Percentiles rank a stretch among this genome's conserved stretches.
These are phyloP conservation scores for Nepenthes gracilis DNA, from an alignment of 148 eudicot genomes.

Conservation along the genomic window DNA sequence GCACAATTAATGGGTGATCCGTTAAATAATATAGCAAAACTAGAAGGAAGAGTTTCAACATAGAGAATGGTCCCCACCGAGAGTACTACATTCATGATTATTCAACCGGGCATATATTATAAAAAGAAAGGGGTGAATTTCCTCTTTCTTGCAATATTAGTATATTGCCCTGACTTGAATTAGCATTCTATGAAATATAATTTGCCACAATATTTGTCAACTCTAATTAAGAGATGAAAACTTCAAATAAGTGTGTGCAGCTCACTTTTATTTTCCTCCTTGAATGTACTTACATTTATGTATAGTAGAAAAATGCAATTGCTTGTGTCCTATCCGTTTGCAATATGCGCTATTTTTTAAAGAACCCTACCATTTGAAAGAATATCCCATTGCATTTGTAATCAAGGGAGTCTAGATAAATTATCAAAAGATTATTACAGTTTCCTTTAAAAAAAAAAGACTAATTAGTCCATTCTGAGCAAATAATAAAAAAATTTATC, in stretches of 20 bases:
- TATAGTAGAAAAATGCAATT: conserved; percentile 37
- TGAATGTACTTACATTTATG: conserved; percentile 46
- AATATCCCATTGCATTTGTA: conserved; percentile 24
- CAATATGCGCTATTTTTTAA: conserved; percentile 36
- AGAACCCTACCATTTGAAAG: conserved; percentile 31
- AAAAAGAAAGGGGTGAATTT: too few relatives aligned
- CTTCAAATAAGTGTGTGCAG: neutral
- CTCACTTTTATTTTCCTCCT: too few relatives aligned
- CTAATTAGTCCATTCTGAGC: too few relatives aligned
- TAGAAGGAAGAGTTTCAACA: conserved; percentile 78
- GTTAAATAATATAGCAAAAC: conserved; percentile 84
- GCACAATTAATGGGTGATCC: conserved; percentile 28
- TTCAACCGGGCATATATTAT: conserved; percentile 92
- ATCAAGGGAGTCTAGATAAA: neutral
- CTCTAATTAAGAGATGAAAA: neutral
- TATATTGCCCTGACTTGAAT: conserved; percentile 95
- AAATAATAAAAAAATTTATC: too few relatives aligned
- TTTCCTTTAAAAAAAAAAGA: too few relatives aligned
- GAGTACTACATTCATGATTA: conserved; percentile 77
- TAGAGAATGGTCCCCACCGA: conserved; percentile 88
- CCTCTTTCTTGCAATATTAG: conserved; percentile 92
- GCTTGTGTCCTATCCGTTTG: conserved; percentile 30
- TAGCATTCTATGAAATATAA: conserved; percentile 40
- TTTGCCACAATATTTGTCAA: neutral
- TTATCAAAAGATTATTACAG: too few relatives aligned